Evolutionary conservation across 768 basidiomycete genomes (phyloP), one percentile per base, ranked within the genome.

Genomic region (Mycena kentingensis): DNA sequence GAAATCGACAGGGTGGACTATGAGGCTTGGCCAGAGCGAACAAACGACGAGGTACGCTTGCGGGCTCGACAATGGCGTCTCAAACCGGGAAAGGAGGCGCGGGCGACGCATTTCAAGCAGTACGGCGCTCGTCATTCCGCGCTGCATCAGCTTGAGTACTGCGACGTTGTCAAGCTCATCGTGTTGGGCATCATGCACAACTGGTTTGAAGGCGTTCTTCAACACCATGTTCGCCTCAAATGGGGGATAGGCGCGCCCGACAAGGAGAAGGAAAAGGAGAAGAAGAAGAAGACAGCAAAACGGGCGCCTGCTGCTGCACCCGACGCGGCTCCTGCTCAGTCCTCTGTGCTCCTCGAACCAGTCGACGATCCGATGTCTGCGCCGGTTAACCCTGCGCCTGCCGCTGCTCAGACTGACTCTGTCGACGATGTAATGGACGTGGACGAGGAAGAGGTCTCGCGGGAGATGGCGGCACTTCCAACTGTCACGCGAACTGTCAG

Each of bases 161-260:
- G 59, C 25, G 46, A 64, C 22, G 54, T 59, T 7, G 58, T 63
- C 0, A 41, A 46, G 13, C 46, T 53, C 45, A 32, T 45, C 11
- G 22, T 61, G 12, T 25, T 65, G 4, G 62, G 60, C 2, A 21
- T 44, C 24, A 62, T 65, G 60, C 64, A 65, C 47, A 48, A 37
- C 34, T n/a, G n/a, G n/a, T n/a, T n/a, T n/a, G n/a, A n/a, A n/a
- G n/a, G n/a, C n/a, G n/a, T n/a, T n/a, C n/a, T 65, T 0, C 37
- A 58, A 26, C 35, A 49, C 19, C 59, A 65, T 24, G 21, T 48
- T 2, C 51, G 54, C 15, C 28, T 39, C 8, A 27, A 53, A 24
- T 63, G 60, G 62, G 60, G 59, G 0, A 48, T 60, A n/a, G n/a
- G n/a, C n/a, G n/a, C n/a, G n/a, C n/a, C n/a, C n/a, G n/a, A n/a